Evolutionary conservation across 2,329 filamentous ascomycete genomes (phyloP), one percentile per base, ranked within the genome.

Genomic region (Trichoderma sp.): DNA sequence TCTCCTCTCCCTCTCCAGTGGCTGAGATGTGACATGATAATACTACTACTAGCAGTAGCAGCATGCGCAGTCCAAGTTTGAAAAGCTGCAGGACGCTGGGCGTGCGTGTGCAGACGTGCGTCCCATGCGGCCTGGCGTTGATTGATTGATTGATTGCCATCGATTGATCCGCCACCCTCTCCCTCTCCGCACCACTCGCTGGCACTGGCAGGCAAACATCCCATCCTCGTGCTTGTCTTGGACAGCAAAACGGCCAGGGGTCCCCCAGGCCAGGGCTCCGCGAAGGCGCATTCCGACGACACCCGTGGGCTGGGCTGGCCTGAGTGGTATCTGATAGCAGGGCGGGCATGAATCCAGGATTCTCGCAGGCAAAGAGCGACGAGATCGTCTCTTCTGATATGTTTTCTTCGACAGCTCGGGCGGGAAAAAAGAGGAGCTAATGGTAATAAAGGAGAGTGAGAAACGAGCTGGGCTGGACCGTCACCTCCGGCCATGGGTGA

Each of bases 161-260:
- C 55, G 65, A 61, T 66, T 64, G 55, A 66, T 66, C 61, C 65
- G 65, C 65, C 65, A 60, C 64, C 63, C 65, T 64, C 65, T 56
- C 65, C 54, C 65, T 64, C 65, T 61, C 65, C 54, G 54, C 61
- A 62, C 57, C 65, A 61, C 48, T 51, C n/a, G 61, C 34, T 39
- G 34, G 34, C 34, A 30, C 55, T 64, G 61, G 65, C 61, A 64
- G 61, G 61, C 61, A 62, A 62, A 62, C 59, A 62, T 54, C 21
- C 55, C 55, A 28, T 41, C 41, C 21, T 52, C 30, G 48, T 34
- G 26, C 48, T 44, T 52, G 26, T 39, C 48, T 19, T 52, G 26
- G 30, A 50, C 45, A 43, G 48, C 30, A 41, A 45, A 39, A 30
- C 14, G 26, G 59, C 48, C 50, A 56, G 61, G 61, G 61, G 54